Evolutionary conservation across 2,329 filamentous ascomycete genomes (phyloP), one percentile per base, ranked within the genome.

Genomic region (Fusarium annulatum): DNA sequence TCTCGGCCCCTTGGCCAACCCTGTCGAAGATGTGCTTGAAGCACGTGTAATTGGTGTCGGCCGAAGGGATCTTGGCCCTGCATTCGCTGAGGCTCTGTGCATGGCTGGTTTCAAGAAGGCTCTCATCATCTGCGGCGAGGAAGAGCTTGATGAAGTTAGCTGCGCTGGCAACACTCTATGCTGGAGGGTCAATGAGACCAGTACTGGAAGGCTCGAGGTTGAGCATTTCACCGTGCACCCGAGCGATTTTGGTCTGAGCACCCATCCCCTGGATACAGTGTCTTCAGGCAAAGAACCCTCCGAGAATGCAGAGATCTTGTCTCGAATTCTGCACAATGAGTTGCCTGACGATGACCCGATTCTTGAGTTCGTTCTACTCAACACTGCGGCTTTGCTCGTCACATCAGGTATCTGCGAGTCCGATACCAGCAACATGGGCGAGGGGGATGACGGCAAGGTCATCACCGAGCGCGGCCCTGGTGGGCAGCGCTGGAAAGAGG

Each of bases 71-170:
- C 90, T 99, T 26, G 96, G 96, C 2, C 92, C 92, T 5, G 92
- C 97, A 14, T 99, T 98, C 80, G 94, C 94, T 5, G 93, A 97
- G 76, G 94, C 96, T 0, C 85, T 99, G 58, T 88, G 88, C 41
- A 87, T 96, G 75, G 89, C 90, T 21, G 95, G 95, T 33, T 91
- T 90, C 46, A 90, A 86, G 71, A 98, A 98, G 82, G 95, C 94
- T 6, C 85, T 99, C 82, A 89, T 99, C 28, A 93, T 98, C 23
- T 99, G 96, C 80, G 96, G 96, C 48, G 92, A 93, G 74, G 97
- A 98, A 84, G 94, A 98, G 77, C 90, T 99, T 36, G 96, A 99
- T 80, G 96, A 99, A 85, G 90, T 99, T 70, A 96, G 93, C 77
- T 98, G 96, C 76, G 96, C 96, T 2, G 96, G 96, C 0, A 87